These are phyloP conservation scores for Cymbidium sinense DNA, from an alignment of 106 monocot genomes.

Conservation along the genomic window DNA sequence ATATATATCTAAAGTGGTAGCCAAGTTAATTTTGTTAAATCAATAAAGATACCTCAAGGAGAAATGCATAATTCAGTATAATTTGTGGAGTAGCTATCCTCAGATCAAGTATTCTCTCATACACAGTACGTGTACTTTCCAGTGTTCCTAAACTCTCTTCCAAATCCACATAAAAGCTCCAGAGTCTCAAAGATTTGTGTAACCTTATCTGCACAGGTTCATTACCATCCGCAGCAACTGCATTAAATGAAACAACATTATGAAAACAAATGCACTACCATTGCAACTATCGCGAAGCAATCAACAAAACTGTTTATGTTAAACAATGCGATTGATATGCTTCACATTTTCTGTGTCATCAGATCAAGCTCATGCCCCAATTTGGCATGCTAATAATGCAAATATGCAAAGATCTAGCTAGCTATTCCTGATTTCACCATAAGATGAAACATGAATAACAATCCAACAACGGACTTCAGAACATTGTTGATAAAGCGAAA, in stretches of 20 bases:
- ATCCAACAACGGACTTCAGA: no score
- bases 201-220: slow-evolving; percentile 94
- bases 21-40: background rate
- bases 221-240: slow-evolving; percentile 94
- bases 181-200: slow-evolving; percentile 80
- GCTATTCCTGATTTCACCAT: background rate
- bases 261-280: background rate
- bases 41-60: slow-evolving; percentile 65
- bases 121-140: slow-evolving; percentile 77
- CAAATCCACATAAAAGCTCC: slow-evolving; percentile 96
- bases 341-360: background rate
- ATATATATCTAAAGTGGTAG: background rate
- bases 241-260: slow-evolving; percentile 5
- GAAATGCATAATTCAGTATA: slow-evolving; percentile 88
- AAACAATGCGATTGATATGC: background rate
- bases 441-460: background rate
- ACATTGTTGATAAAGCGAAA: background rate
- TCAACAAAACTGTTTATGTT: background rate
- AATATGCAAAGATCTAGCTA: background rate
- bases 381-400: background rate
- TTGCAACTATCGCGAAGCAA: background rate
- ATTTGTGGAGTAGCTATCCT: slow-evolving; percentile 97
- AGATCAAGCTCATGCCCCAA: background rate
- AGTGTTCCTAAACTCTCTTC: slow-evolving; percentile 88
- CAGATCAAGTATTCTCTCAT: slow-evolving; percentile 93